Evolutionary conservation across 371 early-diverging fungal species (phyloP).

Genomic region (Batrachochytrium dendrobatidis): DNA sequence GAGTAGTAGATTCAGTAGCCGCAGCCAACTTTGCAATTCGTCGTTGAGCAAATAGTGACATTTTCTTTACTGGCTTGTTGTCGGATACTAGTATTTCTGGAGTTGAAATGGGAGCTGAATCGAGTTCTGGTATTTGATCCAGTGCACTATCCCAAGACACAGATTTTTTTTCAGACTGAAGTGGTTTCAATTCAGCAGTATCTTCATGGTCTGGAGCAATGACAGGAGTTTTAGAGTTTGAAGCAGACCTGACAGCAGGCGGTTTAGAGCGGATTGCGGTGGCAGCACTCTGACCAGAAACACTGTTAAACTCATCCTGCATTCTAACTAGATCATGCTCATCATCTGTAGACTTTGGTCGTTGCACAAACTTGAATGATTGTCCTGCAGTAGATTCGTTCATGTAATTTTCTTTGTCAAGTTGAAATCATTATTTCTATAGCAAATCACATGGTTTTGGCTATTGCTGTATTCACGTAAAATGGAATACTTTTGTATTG

Average conservation of each 20-base stretch:
- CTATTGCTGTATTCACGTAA: too few relatives aligned
- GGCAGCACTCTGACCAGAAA: slow-evolving; percentile 22
- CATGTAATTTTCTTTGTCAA: too few relatives aligned
- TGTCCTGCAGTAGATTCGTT: too few relatives aligned
- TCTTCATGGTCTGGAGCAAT: slow-evolving; percentile 7
- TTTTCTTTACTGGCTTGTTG: slow-evolving; percentile 23
- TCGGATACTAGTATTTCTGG: too few relatives aligned
- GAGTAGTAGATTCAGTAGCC: too few relatives aligned
- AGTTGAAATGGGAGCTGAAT: too few relatives aligned
- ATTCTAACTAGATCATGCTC: slow-evolving; percentile 56
- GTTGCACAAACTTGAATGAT: background rate
- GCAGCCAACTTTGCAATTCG: too few relatives aligned
- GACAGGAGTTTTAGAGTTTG: slow-evolving; percentile 3
- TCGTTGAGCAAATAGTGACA: slow-evolving; percentile 39
- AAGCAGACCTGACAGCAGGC: slow-evolving; percentile 7
- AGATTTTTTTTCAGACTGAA: background rate
- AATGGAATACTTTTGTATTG: too few relatives aligned
- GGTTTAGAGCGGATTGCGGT: slow-evolving; percentile 23
- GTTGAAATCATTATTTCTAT: too few relatives aligned
- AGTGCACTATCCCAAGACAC: background rate
- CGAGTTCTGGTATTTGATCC: slow-evolving; percentile 6
- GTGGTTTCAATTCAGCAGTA: too few relatives aligned
- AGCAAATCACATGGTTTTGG: too few relatives aligned
- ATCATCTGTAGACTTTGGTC: slow-evolving; percentile 10
- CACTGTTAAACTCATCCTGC: slow-evolving; percentile 43